These are phyloP conservation scores for Halophytophthora polymorphica DNA, from an alignment of 352 stramenopile species.

Conservation along the genomic window DNA sequence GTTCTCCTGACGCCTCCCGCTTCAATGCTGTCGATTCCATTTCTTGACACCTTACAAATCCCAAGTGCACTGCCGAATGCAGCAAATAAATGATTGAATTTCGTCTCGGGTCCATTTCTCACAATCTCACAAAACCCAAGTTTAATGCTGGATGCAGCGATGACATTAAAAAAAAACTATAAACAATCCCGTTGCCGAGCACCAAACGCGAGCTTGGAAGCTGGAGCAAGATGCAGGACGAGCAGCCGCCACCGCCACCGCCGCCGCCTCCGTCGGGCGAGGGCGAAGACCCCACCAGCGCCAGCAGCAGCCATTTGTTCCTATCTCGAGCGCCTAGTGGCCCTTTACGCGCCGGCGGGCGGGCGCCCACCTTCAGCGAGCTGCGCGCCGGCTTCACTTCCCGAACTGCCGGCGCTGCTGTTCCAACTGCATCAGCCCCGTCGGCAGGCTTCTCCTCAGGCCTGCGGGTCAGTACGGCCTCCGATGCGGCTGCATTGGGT, in stretches of 20 bases:
- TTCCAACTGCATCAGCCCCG: neutral
- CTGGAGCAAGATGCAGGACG: slow-evolving; percentile 22
- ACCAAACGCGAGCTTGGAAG: slow-evolving; percentile 5
- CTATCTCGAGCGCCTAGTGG: slow-evolving; percentile 4
- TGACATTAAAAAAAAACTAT: too few relatives aligned
- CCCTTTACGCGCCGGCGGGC: slow-evolving; percentile 7
- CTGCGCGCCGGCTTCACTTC: slow-evolving; percentile 17
- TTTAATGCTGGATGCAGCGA: too few relatives aligned
- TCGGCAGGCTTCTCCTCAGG: neutral
- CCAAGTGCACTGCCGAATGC: too few relatives aligned
- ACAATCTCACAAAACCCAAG: too few relatives aligned
- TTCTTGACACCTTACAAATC: too few relatives aligned
- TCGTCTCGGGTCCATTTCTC: too few relatives aligned
- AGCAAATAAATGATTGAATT: too few relatives aligned
- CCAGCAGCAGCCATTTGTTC: slow-evolving; percentile 2
- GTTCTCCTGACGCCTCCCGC: too few relatives aligned
- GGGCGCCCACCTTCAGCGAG: slow-evolving; percentile 23
- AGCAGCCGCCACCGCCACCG: slow-evolving; percentile 24
- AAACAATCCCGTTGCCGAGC: slow-evolving; percentile 1
- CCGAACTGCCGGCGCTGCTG: neutral
- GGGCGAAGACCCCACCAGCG: neutral
- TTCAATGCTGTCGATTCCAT: too few relatives aligned
- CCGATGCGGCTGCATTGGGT: neutral
- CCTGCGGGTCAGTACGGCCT: slow-evolving; percentile 13
- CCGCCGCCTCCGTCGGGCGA: slow-evolving; percentile 11